phyloP scores from a whole-genome alignment of 108 stramenopile species.

The Fistulifera pelliculosa region DNA sequence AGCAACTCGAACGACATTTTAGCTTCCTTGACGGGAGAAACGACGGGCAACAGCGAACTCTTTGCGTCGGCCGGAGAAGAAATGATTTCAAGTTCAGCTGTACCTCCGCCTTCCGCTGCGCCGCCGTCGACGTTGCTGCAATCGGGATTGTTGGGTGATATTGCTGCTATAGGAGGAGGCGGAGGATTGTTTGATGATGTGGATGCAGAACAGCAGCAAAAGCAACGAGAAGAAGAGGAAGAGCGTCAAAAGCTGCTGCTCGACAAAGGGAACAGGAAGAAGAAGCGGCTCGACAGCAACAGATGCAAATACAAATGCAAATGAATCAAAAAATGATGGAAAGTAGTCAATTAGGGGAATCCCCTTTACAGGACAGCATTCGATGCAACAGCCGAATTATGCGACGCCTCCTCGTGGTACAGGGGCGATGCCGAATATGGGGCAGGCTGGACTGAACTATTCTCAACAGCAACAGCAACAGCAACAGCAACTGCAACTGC shows the following conservation, averaged over 20 bases:
- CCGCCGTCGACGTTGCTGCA: conserved; percentile 8
- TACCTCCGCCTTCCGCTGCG: no score
- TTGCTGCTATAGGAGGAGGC: conserved; percentile 5
- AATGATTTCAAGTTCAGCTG: no score
- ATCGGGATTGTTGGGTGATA: conserved; percentile 10
- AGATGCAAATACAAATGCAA: conserved; percentile 12
- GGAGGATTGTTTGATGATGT: neutral
- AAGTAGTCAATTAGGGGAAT: conserved; percentile 14
- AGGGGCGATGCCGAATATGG: no score
- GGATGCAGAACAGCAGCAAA: conserved; percentile 18
- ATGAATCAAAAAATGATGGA: conserved; percentile 9
- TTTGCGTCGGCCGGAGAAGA: no score
- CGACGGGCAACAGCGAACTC: no score
- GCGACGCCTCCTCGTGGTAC: conserved; percentile 20
- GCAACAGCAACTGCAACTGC: no score
- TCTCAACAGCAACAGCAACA: conserved; percentile 13
- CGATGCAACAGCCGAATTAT: no score
- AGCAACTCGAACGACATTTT: no score
- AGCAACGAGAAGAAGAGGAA: conserved; percentile 13
- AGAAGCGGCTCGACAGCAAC: neutral
- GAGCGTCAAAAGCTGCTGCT: no score
- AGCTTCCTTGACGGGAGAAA: no score
- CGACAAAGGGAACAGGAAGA: neutral
- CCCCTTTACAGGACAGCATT: conserved; percentile 20
- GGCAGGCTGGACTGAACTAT: conserved; percentile 19